Conservation (phyloP, 1,284 basidiomycete genomes). For the Leccinum fallax region DNA sequence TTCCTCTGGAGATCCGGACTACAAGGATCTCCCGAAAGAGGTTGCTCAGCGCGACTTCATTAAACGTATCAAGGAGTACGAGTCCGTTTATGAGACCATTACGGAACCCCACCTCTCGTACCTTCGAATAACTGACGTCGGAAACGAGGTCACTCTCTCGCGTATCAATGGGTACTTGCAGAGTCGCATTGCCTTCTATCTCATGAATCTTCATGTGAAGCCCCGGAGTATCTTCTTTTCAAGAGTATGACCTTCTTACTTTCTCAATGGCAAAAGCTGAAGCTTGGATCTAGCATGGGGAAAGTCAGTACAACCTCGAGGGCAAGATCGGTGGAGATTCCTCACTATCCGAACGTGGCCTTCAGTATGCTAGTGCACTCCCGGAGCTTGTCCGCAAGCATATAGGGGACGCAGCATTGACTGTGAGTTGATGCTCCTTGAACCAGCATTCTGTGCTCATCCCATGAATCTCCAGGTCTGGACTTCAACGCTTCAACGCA, state of each 20-base stretch:
- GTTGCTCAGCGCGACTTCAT: conserved; percentile 90
- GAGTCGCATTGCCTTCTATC: conserved; percentile 95
- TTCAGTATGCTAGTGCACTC: conserved; percentile 84
- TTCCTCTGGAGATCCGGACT: conserved; percentile 95
- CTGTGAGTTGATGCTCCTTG: conserved; percentile 52
- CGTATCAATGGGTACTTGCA: conserved; percentile 92
- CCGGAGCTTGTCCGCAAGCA: conserved; percentile 90
- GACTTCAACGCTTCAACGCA: conserved; percentile 94
- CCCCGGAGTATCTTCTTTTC: conserved; percentile 97
- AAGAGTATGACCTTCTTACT: conserved; percentile 56
- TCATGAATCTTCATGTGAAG: conserved; percentile 98
- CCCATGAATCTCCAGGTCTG: conserved; percentile 65
- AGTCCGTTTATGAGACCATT: conserved; percentile 95
- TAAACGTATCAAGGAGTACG: conserved; percentile 90
- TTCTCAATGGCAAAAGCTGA: not conserved
- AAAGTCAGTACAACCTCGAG: conserved; percentile 96
- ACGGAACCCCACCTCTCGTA: conserved; percentile 86
- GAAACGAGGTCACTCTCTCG: conserved; percentile 81
- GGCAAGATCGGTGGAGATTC: conserved; percentile 98
- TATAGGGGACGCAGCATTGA: conserved; percentile 86
- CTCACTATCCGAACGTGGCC: conserved; percentile 80
- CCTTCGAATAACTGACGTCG: conserved; percentile 88
- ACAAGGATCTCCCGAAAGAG: conserved; percentile 86
- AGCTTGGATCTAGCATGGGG: conserved; percentile 77
- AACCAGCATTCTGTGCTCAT: not conserved